Conservation (phyloP, 176 grass and related monocot genomes). For the Alopecurus myosuroides region DNA sequence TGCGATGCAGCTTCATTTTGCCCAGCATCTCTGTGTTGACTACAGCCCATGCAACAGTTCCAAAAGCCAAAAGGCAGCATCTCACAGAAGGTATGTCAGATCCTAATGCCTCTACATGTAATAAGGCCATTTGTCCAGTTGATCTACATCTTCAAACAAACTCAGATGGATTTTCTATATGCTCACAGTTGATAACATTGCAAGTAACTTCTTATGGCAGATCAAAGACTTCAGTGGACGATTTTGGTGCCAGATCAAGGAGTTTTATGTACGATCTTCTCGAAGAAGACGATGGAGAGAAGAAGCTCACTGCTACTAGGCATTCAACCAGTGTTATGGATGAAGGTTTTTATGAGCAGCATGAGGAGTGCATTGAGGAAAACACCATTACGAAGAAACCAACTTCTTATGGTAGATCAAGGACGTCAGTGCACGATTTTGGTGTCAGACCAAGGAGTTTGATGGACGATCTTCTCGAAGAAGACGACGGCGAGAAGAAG, state of each 20-base stretch:
- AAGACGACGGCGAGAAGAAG: slow-evolving; percentile 34
- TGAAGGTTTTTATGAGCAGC: slow-evolving; percentile 12
- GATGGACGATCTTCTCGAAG: slow-evolving; percentile 30
- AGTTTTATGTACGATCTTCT: slow-evolving; percentile 32
- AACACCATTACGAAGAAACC: no score
- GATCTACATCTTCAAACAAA: not conserved
- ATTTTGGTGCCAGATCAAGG: slow-evolving; percentile 22
- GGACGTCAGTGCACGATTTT: slow-evolving; percentile 23
- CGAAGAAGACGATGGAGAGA: slow-evolving; percentile 36
- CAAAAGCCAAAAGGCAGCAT: slow-evolving; percentile 15
- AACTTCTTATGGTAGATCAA: slow-evolving; percentile 45
- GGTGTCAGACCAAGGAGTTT: slow-evolving; percentile 30
- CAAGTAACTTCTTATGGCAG: slow-evolving; percentile 21
- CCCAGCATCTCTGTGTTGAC: slow-evolving; percentile 61
- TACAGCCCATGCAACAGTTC: slow-evolving; percentile 40
- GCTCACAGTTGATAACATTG: not conserved
- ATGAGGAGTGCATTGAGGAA: slow-evolving; percentile 15
- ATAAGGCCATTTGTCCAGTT: not conserved
- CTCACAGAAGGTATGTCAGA: slow-evolving; percentile 44
- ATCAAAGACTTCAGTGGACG: slow-evolving; percentile 45
- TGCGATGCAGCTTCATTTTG: slow-evolving; percentile 70
- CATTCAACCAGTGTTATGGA: slow-evolving; percentile 41
- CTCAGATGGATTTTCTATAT: not conserved
- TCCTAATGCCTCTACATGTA: not conserved
- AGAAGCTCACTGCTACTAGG: slow-evolving; percentile 24